Evolutionary conservation across 2,329 filamentous ascomycete species (phyloP), one percentile per base, ranked within the genome.

Genomic region (Fusarium foetens): DNA sequence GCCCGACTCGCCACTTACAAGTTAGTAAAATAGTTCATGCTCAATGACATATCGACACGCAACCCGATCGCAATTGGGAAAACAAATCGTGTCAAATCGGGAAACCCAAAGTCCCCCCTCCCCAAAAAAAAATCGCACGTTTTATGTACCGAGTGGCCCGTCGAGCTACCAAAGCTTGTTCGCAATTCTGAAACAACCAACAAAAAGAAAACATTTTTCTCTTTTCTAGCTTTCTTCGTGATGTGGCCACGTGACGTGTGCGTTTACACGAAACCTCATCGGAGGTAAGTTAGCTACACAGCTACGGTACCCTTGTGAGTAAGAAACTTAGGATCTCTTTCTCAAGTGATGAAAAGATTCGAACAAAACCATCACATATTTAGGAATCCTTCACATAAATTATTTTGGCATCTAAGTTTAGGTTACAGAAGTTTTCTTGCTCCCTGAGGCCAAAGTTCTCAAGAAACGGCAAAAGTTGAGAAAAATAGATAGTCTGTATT

Each of bases 31-130:
- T 49, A 43, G 46, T 66, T 59, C 60, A 67, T 62, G 49, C 23
- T 66, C 58, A 63, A 70, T 67, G 54, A 59, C 66, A 69, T 68
- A 58, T 68, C 39, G 62, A 68, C 70, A 51, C 63, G 70, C 70
- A 73, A 71, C 48, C 41, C 70, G 70, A 71, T 73, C 67, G 66
- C 53, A 41, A 17, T 43, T 43, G 16, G 29, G 27, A 54, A 64
- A 70, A 55, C 62, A 58, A 55, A 41, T 48, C 29, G 54, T 41
- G 46, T 68, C 70, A 62, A 68, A 73, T 71, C 70, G 70, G 67
- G 70, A 65, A 71, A 52, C 27, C 43, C 31, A 58, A 58, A n/a
- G 41, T 16, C 10, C 41, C n/a, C n/a, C n/a, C n/a, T n/a, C n/a
- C n/a, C 36, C 7, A 8, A 55, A 57, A 31, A 57, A 46, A 33